Conservation (phyloP, 2,329 filamentous ascomycete genomes). For the Epichloe uncinata region DNA sequence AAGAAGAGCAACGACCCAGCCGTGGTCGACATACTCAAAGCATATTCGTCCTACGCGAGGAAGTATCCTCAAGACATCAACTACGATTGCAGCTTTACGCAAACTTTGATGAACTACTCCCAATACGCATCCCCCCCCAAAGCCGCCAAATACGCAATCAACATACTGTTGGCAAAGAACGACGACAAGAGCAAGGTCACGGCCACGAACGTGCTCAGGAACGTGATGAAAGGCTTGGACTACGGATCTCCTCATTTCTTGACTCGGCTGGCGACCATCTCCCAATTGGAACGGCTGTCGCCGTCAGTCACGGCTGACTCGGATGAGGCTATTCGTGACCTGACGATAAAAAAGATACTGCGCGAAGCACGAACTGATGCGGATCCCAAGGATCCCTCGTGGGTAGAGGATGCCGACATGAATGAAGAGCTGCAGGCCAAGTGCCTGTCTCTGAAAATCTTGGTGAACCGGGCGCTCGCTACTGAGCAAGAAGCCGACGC, state of each 20-base stretch:
- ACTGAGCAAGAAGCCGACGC: constrained; percentile 37
- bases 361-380: constrained; percentile 54
- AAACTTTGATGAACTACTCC: constrained; percentile 72
- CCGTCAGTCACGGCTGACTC: constrained; percentile 60
- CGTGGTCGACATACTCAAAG: constrained; percentile 84
- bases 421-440: constrained; percentile 79
- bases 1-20: constrained; percentile 54
- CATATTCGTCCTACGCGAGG: constrained; percentile 81
- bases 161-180: constrained; percentile 66
- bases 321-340: constrained; percentile 64
- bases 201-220: constrained; percentile 68
- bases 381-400: constrained; percentile 42
- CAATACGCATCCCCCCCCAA: constrained; percentile 68
- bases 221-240: constrained; percentile 58
- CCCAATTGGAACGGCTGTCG: constrained; percentile 63
- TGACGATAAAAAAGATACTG: constrained; percentile 63
- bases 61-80: constrained; percentile 77
- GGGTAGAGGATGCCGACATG: constrained; percentile 53
- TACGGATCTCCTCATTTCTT: constrained; percentile 66
- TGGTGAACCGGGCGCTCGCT: constrained; percentile 72
- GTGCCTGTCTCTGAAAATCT: constrained; percentile 68
- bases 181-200: constrained; percentile 68
- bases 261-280: constrained; percentile 56
- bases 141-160: constrained; percentile 86
- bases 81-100: constrained; percentile 64